Base-by-base conservation (phyloP, 805 yeast species). In the Candida namnaoensis region DNA sequence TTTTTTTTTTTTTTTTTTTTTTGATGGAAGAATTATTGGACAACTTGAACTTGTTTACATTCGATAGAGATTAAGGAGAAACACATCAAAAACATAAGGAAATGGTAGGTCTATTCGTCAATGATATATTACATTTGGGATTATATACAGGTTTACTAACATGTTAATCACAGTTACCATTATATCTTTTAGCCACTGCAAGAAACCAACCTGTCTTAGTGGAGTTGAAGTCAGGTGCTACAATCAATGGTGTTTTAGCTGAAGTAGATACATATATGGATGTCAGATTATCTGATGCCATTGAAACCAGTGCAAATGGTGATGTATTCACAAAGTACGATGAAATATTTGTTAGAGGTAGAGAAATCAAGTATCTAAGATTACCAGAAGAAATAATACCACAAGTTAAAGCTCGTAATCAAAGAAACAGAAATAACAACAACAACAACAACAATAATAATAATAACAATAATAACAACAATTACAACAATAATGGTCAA, bases 201-300 rank as follows among this genome's bases (percentile, higher is more conserved):
- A 90, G 88, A 61, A 90, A 87, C 44, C 90, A 86, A 56, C 84
- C 88, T 34, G 74, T 93, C 54, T 72, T 83, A 55, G 87, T 93
- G 38, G 99, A 91, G 61, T 75, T 93, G 57, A 93, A 93, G 61
- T 80, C 83, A 43, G 96, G 98, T 32, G 96, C 87, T 54, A 80
- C 91, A 9, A 69, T 90, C 39, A 83, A 82, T 54, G 99, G 99
- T 39, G 76, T 74, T 43, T 69, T 93, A 45, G 76, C 78, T 42
- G 84, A 86, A 56, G 88, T 95, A 52, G 99, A 93, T 60, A 80
- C 87, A 34, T 86, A 95, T 88, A 93, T 93, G 99, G 93, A 93
- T 61, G 69, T 93, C 49, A 85, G 95, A 2, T 69, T 93, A 41
- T 71, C 71, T 32, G 80, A 88, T 47, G 97, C 82, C 13, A 75